Evolutionary conservation across 805 yeast genomes (phyloP).

Genomic region (Kuraishia hungarica): DNA sequence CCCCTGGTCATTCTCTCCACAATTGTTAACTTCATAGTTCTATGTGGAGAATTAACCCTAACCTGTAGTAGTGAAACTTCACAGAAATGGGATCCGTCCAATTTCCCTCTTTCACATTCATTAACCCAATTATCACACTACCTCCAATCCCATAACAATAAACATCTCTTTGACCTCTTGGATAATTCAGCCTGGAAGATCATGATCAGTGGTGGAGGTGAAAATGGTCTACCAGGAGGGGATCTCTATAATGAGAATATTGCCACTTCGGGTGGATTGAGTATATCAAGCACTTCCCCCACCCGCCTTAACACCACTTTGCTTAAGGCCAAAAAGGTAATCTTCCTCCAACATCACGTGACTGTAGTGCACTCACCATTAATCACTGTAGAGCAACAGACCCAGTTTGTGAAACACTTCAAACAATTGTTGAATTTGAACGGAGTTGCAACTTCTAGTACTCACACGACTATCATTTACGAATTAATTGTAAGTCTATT

Average conservation of each 20-base stretch:
- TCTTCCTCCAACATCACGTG: slow-evolving; percentile 23
- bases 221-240: too few species aligned
- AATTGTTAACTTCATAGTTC: background rate
- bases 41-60: background rate
- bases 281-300: too few species aligned
- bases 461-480: slow-evolving; percentile 19
- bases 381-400: slow-evolving; percentile 11
- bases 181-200: background rate
- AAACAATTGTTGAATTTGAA: slow-evolving; percentile 19
- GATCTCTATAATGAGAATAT: too few species aligned
- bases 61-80: background rate
- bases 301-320: slow-evolving; percentile 2
- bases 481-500: slow-evolving; percentile 18
- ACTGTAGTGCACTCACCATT: slow-evolving; percentile 13
- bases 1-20: background rate
- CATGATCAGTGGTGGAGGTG: background rate
- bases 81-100: background rate
- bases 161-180: background rate
- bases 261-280: too few species aligned
- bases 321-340: slow-evolving; percentile 17
- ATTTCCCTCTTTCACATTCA: background rate
- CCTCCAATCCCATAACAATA: background rate
- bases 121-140: background rate
- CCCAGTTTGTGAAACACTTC: slow-evolving; percentile 16
- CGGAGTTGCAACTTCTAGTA: slow-evolving; percentile 18